A percentile compares a stretch with the other conserved stretches of the same genome.
Evolutionary conservation across 805 yeast species (phyloP).

Genomic region (Kluyveromyces dobzhanskii): DNA sequence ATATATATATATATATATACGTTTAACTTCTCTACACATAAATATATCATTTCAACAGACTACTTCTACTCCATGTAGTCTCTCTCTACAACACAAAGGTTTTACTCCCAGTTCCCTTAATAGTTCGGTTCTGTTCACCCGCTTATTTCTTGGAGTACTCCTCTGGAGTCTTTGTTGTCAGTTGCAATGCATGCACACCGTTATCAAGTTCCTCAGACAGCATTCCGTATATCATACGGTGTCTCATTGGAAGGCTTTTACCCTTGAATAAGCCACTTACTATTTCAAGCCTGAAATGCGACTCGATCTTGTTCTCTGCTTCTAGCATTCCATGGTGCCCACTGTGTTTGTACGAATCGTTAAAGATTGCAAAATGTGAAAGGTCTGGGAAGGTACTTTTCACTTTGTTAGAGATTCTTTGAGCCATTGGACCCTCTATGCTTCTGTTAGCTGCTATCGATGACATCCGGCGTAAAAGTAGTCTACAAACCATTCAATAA

Average conservation of each 20-base stretch:
- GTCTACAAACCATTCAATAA: slow-evolving; percentile 1
- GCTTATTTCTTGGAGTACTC: slow-evolving; percentile 35
- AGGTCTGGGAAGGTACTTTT: slow-evolving; percentile 33
- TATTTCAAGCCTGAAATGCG: slow-evolving; percentile 72
- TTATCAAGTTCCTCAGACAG: slow-evolving; percentile 66
- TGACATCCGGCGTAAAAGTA: slow-evolving; percentile 9
- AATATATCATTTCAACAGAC: too few relatives aligned
- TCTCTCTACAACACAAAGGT: too few relatives aligned
- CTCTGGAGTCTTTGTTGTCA: slow-evolving; percentile 67
- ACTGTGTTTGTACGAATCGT: slow-evolving; percentile 83
- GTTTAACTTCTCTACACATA: too few relatives aligned
- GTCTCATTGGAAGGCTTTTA: slow-evolving; percentile 62
- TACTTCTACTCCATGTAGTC: too few relatives aligned
- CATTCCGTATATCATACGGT: slow-evolving; percentile 60
- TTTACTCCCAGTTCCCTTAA: too few relatives aligned
- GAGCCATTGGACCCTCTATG: slow-evolving; percentile 38
- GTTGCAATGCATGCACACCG: slow-evolving; percentile 83
- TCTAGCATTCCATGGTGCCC: slow-evolving; percentile 79
- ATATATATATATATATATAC: too few relatives aligned
- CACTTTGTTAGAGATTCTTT: slow-evolving; percentile 38
- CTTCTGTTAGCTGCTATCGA: slow-evolving; percentile 14
- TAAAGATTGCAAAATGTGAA: slow-evolving; percentile 42
- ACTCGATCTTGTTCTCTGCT: slow-evolving; percentile 62
- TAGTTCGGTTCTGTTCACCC: too few relatives aligned
- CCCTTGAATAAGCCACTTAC: slow-evolving; percentile 65